phyloP scores from a whole-genome alignment of 768 basidiomycete species.

The Termitomyces bulborhizus region DNA sequence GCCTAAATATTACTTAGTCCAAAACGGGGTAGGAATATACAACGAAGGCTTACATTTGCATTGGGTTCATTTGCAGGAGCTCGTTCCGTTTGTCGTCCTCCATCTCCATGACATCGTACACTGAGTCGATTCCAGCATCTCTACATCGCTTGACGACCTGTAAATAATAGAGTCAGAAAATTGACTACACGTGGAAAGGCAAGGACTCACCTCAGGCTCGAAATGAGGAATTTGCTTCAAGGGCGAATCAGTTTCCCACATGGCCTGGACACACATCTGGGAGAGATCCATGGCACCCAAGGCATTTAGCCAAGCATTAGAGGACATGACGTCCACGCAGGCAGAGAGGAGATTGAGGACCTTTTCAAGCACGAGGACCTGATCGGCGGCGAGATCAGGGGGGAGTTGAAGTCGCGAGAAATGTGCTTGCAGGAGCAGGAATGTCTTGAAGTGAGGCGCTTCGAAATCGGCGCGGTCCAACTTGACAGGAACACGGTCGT shows the following conservation, averaged over 20 bases:
- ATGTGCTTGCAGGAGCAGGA: slow-evolving; percentile 93
- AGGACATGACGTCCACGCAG: slow-evolving; percentile 97
- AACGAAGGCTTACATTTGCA: slow-evolving; percentile 72
- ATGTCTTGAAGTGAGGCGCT: slow-evolving; percentile 96
- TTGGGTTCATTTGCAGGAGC: slow-evolving; percentile 76
- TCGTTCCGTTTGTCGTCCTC: slow-evolving; percentile 85
- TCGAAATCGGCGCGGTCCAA: slow-evolving; percentile 79
- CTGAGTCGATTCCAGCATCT: slow-evolving; percentile 73
- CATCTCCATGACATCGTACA: slow-evolving; percentile 98
- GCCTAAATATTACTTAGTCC: slow-evolving; percentile 39
- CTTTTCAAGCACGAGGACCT: slow-evolving; percentile 81
- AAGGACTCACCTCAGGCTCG: slow-evolving; percentile 64
- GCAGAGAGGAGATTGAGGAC: slow-evolving; percentile 88
- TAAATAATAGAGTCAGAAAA: neutral
- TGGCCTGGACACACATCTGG: slow-evolving; percentile 97
- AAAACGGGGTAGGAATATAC: neutral
- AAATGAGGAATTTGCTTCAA: slow-evolving; percentile 97
- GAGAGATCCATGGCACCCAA: slow-evolving; percentile 96
- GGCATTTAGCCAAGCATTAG: slow-evolving; percentile 92
- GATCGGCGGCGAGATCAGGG: slow-evolving; percentile 91
- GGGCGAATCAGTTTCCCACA: slow-evolving; percentile 97
- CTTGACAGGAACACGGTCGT: slow-evolving; percentile 96
- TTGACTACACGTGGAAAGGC: no score
- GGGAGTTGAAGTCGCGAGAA: slow-evolving; percentile 91
- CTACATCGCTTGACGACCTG: slow-evolving; percentile 84